Conservation (phyloP, 768 basidiomycete genomes). For the Tephrocybe sp. region DNA sequence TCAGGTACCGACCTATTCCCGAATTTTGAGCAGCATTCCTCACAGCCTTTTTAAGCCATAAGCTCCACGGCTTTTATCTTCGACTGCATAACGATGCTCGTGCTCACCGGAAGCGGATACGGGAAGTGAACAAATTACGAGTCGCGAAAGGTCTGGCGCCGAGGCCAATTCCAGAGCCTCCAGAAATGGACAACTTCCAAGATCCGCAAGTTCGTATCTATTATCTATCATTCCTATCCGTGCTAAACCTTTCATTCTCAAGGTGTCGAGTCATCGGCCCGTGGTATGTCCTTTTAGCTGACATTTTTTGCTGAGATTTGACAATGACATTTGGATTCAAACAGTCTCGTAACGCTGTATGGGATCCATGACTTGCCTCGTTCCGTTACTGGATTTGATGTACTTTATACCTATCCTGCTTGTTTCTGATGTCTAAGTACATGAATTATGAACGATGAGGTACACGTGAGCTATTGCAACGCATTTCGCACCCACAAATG, state of each 20-base stretch:
- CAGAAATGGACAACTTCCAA: conserved; percentile 37
- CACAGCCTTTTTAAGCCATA: conserved; percentile 20
- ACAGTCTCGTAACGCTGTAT: conserved; percentile 9
- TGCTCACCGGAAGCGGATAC: conserved; percentile 22
- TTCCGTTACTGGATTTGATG: too few relatives aligned
- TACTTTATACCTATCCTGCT: too few relatives aligned
- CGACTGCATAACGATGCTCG: conserved; percentile 24
- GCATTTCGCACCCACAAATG: too few relatives aligned
- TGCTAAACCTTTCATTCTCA: not conserved
- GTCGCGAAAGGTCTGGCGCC: conserved; percentile 13
- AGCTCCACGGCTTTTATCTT: conserved; percentile 28
- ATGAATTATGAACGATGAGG: too few relatives aligned
- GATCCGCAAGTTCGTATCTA: conserved; percentile 28
- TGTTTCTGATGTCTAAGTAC: too few relatives aligned
- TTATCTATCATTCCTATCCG: not conserved
- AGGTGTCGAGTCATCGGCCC: conserved; percentile 17
- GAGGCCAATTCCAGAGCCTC: conserved; percentile 3
- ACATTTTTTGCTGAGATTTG: not conserved
- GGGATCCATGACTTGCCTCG: conserved; percentile 13
- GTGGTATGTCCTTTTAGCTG: conserved; percentile 3
- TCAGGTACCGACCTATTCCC: conserved; percentile 17
- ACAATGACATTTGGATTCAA: not conserved
- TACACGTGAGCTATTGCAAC: too few relatives aligned
- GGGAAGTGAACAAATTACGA: conserved; percentile 16
- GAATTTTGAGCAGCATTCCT: not conserved